phyloP scores from a whole-genome alignment of 805 yeast species.

The Yamadazyma nakazawae region DNA sequence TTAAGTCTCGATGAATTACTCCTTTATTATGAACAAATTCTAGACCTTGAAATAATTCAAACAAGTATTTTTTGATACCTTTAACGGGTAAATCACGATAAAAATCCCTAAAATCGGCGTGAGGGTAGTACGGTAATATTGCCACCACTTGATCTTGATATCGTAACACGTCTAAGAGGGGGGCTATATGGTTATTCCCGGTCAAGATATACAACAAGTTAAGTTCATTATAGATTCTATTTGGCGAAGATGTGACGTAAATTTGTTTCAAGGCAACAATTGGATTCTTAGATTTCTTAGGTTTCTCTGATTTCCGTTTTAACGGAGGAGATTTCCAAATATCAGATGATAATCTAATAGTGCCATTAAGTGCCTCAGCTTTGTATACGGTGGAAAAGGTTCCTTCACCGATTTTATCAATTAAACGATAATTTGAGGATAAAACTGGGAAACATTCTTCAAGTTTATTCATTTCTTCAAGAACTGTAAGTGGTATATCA shows the following conservation, averaged over 20 bases:
- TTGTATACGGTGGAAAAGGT: constrained; percentile 61
- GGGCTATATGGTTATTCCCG: constrained; percentile 76
- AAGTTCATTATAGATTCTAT: constrained; percentile 84
- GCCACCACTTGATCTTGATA: constrained; percentile 91
- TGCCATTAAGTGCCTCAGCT: constrained; percentile 51
- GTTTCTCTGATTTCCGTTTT: constrained; percentile 18
- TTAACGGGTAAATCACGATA: constrained; percentile 73
- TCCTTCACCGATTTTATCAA: constrained; percentile 66
- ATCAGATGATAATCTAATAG: constrained; percentile 35
- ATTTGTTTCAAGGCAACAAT: constrained; percentile 88
- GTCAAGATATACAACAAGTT: constrained; percentile 66
- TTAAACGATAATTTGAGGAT: constrained; percentile 43
- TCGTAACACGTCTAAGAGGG: constrained; percentile 82
- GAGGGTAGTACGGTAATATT: constrained; percentile 85
- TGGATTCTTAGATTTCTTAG: constrained; percentile 31
- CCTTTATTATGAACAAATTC: constrained; percentile 52
- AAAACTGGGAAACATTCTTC: constrained; percentile 54
- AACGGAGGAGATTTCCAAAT: constrained; percentile 47
- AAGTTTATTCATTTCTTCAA: constrained; percentile 56
- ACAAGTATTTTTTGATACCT: constrained; percentile 79
- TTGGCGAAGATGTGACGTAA: constrained; percentile 93
- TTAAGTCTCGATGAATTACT: constrained; percentile 42
- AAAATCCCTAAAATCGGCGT: constrained; percentile 85
- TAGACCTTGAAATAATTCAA: constrained; percentile 73
- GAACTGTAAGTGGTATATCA: constrained; percentile 49